Evolutionary conservation across 352 stramenopile species (phyloP), one percentile per base, ranked within the genome.

Genomic region (Globisporangium spinosum): DNA sequence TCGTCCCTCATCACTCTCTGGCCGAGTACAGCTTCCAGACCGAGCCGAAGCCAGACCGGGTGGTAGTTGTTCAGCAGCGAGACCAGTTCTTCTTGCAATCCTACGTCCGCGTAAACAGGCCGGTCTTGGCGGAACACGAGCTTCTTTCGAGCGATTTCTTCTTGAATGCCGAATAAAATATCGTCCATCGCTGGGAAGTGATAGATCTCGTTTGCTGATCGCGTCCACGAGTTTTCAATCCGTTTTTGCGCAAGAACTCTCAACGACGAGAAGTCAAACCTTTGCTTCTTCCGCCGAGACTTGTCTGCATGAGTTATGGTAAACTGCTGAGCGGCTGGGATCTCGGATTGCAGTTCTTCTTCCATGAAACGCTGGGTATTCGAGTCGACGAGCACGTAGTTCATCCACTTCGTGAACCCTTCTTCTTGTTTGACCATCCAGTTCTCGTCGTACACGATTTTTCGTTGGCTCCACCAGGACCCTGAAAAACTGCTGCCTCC

Each of bases 61-160:
- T 97, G 83, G 68, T 98, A 98, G 10, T 91, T 95, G 54, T 97
- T 94, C 27, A 98, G 70, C 2, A 98, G 73, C 20, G 73, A 69
- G 5, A 97, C 76, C 3, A 98, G 67, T n/a, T 97, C 79, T 45
- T 91, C 73, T 56, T 97, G 82, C 1, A 98, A 74, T 0, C 87
- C 91, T 29, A 98, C 77, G 53, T 98, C 93, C 3, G 87, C 91
- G 73, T 97, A 94, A 35, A 98, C 80, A 43, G 95, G 90, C 6
- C 91, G 85, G 61, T 98, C 93, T 0, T 72, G 70, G 2, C 95
- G 84, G 58, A 97, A 91, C 13, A 80, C 67, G n/a, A 98, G 76
- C 29, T 86, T 89, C 38, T 90, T 77, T 35, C 74, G 75, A 4
- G 75, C 68, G 8, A 96, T 92, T 54, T 96, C 89, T 55, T 89